These are phyloP conservation scores for Spinacia oleracea DNA, from an alignment of 179 eudicot species.

Conservation along the genomic window DNA sequence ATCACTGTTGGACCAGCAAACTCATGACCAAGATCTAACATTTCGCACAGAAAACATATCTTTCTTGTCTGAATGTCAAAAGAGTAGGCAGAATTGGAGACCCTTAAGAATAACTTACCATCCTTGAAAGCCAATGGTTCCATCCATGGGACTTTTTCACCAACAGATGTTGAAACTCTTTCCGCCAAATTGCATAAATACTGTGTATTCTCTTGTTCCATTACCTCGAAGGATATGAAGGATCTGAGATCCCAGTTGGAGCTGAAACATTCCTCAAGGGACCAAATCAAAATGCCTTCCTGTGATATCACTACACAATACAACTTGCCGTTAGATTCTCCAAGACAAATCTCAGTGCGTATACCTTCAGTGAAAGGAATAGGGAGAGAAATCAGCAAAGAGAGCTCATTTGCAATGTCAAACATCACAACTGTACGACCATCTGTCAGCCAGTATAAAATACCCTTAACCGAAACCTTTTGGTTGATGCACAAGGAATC, in stretches of 20 bases:
- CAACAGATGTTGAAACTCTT: conserved; percentile 12
- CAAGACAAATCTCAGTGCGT: conserved; percentile 28
- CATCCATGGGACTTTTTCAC: conserved; percentile 28
- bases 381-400: conserved; percentile 27
- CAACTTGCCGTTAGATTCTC: conserved; percentile 26
- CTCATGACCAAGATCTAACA: conserved; percentile 27
- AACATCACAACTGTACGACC: conserved; percentile 26
- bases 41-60: conserved; percentile 22
- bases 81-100: conserved; percentile 27
- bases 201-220: conserved; percentile 26
- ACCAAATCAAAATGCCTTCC: conserved; percentile 28
- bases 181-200: conserved; percentile 20
- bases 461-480: conserved; percentile 19
- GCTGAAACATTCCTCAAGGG: conserved; percentile 25
- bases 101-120: conserved; percentile 29
- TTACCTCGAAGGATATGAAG: conserved; percentile 19
- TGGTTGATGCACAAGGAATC: conserved; percentile 24
- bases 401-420: conserved; percentile 25
- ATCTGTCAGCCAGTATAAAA: conserved; percentile 34
- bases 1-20: conserved; percentile 20
- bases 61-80: conserved; percentile 19
- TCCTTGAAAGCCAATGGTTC: conserved; percentile 33
- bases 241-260: conserved; percentile 30
- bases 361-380: conserved; percentile 1
- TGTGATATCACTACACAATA: conserved; percentile 17